Evolutionary conservation across 352 stramenopile genomes (phyloP).

Genomic region (Phytophthora foliorum): DNA sequence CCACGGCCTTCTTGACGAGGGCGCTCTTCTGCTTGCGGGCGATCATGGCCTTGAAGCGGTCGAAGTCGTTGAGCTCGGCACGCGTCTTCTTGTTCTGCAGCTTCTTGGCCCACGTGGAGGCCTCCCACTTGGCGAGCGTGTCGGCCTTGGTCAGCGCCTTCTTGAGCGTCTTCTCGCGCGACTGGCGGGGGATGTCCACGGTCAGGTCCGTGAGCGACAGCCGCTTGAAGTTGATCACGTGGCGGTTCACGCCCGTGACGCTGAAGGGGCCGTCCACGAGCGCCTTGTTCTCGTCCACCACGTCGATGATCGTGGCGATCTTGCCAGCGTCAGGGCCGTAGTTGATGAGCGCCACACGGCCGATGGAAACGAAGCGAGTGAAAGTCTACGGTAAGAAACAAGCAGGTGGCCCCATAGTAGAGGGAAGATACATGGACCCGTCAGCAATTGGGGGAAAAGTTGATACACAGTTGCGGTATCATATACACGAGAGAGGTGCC

Average conservation of each 20-base stretch:
- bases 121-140: slow-evolving; percentile 96
- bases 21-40: slow-evolving; percentile 98
- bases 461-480: background rate
- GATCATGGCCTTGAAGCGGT: slow-evolving; percentile 99
- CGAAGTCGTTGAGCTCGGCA: slow-evolving; percentile 96
- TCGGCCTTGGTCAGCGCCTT: slow-evolving; percentile 90
- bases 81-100: slow-evolving; percentile 97
- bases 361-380: slow-evolving; percentile 99
- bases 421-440: no score
- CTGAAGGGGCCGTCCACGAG: slow-evolving; percentile 97
- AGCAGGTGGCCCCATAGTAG: no score
- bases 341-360: slow-evolving; percentile 99
- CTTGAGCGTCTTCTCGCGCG: slow-evolving; percentile 95
- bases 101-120: slow-evolving; percentile 98
- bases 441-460: background rate
- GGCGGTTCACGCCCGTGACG: slow-evolving; percentile 96
- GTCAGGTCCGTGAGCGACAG: slow-evolving; percentile 98
- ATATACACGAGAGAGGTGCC: slow-evolving; percentile 5
- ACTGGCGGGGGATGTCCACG: slow-evolving; percentile 95
- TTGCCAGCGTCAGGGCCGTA: slow-evolving; percentile 98
- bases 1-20: slow-evolving; percentile 94
- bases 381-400: slow-evolving; percentile 90
- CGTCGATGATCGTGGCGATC: slow-evolving; percentile 99
- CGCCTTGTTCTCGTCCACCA: slow-evolving; percentile 99
- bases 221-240: slow-evolving; percentile 99